These are phyloP conservation scores for Euphorbia peplus DNA, from an alignment of 345 rosid genomes.

Conservation along the genomic window DNA sequence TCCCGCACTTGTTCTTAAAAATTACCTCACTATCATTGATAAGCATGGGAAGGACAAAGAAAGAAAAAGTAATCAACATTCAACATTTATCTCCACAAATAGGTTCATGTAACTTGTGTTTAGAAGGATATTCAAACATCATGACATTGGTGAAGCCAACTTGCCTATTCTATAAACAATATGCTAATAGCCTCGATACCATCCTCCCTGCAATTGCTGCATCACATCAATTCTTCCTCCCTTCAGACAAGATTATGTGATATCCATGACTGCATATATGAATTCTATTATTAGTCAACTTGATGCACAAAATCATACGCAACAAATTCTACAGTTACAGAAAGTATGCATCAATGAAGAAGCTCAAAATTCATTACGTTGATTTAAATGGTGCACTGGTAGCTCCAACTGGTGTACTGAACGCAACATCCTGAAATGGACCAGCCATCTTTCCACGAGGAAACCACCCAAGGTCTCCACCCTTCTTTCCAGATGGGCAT, in stretches of 20 bases:
- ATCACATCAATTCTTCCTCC: conserved; percentile 76
- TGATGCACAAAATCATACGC: not conserved
- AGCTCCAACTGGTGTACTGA: conserved; percentile 73
- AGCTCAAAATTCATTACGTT: conserved; percentile 41
- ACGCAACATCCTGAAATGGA: conserved; percentile 93
- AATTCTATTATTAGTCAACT: not conserved
- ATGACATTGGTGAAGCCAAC: not conserved
- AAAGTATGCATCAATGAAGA: not conserved
- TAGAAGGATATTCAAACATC: conserved; percentile 2
- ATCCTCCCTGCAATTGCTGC: not conserved
- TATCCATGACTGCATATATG: conserved; percentile 77
- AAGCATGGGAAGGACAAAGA: not conserved
- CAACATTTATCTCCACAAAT: not conserved
- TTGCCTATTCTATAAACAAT: not conserved
- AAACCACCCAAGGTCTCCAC: conserved; percentile 99
- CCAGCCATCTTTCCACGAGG: conserved; percentile 99
- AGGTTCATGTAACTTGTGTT: conserved; percentile 4
- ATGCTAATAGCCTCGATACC: conserved; percentile 4
- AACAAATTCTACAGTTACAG: not conserved
- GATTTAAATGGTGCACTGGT: conserved; percentile 97
- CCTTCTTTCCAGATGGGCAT: conserved; percentile 96
- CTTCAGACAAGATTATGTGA: conserved; percentile 76
- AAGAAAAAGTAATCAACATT: not conserved
- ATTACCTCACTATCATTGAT: not conserved
- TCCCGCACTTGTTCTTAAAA: not conserved